Conservation (phyloP, 306 rosid species). For the Gynostemma pentaphyllum region DNA sequence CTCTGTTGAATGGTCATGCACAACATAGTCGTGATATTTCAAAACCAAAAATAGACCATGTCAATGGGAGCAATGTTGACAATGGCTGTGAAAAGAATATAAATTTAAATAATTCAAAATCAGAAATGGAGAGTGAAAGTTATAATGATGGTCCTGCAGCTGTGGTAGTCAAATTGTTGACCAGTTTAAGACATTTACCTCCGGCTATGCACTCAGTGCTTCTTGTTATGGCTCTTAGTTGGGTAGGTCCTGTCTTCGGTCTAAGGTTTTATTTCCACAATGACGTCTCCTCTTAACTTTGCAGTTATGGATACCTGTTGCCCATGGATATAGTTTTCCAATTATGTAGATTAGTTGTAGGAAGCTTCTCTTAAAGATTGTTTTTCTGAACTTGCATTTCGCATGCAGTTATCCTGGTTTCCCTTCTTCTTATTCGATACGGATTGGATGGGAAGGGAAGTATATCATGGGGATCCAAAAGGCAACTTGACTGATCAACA, state of each 20-base stretch:
- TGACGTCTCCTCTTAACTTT: background rate
- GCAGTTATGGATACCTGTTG: background rate
- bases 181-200: constrained; percentile 93
- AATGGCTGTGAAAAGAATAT: constrained; percentile 26
- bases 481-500: constrained; percentile 43
- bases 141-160: constrained; percentile 83
- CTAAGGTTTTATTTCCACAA: background rate
- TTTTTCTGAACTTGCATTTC: constrained; percentile 10
- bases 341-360: constrained; percentile 17
- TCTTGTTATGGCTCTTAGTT: constrained; percentile 91
- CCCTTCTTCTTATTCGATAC: constrained; percentile 95
- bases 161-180: constrained; percentile 78
- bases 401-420: constrained; percentile 86
- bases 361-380: constrained; percentile 14
- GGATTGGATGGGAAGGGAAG: constrained; percentile 99
- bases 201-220: constrained; percentile 98
- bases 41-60: constrained; percentile 26
- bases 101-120: constrained; percentile 23
- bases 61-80: constrained; percentile 22
- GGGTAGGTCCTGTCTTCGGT: constrained; percentile 44
- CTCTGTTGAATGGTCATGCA: constrained; percentile 61
- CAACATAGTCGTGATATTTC: constrained; percentile 37
- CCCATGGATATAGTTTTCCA: background rate
- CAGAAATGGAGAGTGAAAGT: constrained; percentile 32
- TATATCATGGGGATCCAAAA: constrained; percentile 91